Evolutionary conservation across 345 rosid genomes (phyloP).

Genomic region (Geranium rotundifolium): DNA sequence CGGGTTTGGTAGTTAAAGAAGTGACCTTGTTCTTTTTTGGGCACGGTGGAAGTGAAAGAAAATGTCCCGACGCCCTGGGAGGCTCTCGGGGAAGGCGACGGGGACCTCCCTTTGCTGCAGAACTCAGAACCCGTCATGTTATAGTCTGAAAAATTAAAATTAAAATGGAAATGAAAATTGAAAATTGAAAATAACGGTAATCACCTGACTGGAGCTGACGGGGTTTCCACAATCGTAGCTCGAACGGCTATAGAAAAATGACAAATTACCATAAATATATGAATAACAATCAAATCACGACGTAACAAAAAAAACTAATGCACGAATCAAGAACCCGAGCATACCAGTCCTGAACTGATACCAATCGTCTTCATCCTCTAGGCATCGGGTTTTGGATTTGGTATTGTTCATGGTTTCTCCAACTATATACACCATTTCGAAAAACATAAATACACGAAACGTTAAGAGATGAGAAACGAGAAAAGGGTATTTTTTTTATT

Average conservation of each 20-base stretch:
- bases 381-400: constrained; percentile 40
- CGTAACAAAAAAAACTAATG: background rate
- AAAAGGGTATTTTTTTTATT: background rate
- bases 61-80: constrained; percentile 66
- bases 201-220: constrained; percentile 48
- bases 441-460: background rate
- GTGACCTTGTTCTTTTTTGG: constrained; percentile 59
- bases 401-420: constrained; percentile 70
- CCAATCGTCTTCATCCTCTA: constrained; percentile 66
- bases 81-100: constrained; percentile 48
- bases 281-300: constrained; percentile 15
- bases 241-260: constrained; percentile 45
- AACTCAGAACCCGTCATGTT: background rate
- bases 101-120: constrained; percentile 55
- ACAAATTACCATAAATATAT: constrained; percentile 1
- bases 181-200: background rate
- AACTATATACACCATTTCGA: constrained; percentile 28
- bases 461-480: background rate
- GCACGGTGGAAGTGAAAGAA: constrained; percentile 53
- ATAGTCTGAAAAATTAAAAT: background rate
- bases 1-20: too few species aligned
- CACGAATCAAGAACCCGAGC: background rate
- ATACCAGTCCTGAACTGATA: constrained; percentile 64
- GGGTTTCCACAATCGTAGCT: constrained; percentile 58
- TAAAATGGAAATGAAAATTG: background rate